A percentile compares a stretch with the other conserved stretches of the same genome.
Conservation (phyloP, 495 filamentous ascomycete genomes). For the Tuber umbilicatum region DNA sequence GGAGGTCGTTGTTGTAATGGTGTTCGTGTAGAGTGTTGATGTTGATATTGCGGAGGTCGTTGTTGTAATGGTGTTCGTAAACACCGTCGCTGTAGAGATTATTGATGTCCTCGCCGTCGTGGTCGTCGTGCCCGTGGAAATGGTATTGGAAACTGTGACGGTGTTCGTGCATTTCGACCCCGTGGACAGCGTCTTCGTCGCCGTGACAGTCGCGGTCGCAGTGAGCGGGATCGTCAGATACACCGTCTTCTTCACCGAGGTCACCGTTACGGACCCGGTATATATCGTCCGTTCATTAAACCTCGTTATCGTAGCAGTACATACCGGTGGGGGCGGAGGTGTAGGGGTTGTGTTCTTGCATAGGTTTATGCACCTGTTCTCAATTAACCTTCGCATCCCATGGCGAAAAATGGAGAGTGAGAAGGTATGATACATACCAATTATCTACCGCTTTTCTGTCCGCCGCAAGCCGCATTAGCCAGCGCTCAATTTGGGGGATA, state of each 20-base stretch:
- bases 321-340: background rate
- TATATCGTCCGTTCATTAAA: background rate
- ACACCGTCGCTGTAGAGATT: background rate
- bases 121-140: background rate
- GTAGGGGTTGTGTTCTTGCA: background rate
- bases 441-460: background rate
- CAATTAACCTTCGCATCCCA: background rate
- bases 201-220: background rate
- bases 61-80: background rate
- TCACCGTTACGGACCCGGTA: background rate
- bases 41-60: background rate
- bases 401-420: background rate
- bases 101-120: background rate
- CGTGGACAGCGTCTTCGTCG: background rate
- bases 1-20: background rate
- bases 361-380: background rate
- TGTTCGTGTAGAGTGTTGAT: background rate
- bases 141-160: background rate
- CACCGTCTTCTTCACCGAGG: background rate
- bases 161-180: background rate
- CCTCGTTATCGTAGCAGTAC: background rate
- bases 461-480: background rate
- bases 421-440: background rate
- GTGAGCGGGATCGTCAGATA: background rate
- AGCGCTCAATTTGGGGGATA: background rate